A percentile compares a stretch with the other conserved stretches of the same genome.
These are phyloP conservation scores for Linnemannia exigua DNA, from an alignment of 192 early-diverging fungal species.

Conservation along the genomic window DNA sequence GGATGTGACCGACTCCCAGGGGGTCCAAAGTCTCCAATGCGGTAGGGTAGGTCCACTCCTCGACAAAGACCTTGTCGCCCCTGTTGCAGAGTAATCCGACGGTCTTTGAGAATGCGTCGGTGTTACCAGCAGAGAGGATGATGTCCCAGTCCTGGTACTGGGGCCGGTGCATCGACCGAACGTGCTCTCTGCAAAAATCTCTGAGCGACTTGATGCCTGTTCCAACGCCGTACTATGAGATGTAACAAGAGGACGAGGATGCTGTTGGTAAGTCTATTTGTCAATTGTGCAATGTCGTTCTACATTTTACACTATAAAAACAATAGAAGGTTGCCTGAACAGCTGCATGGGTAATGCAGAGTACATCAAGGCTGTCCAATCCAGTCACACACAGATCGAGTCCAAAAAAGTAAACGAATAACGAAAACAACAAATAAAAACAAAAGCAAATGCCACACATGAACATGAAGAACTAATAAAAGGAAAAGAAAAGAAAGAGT, in stretches of 20 bases:
- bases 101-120: constrained; percentile 72
- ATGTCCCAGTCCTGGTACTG: constrained; percentile 77
- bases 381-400: neutral
- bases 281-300: neutral
- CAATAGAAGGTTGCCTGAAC: neutral
- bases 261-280: neutral
- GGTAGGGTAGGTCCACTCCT: constrained; percentile 76
- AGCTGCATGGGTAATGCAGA: neutral
- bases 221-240: constrained; percentile 72
- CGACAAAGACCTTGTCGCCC: constrained; percentile 73
- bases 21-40: constrained; percentile 67
- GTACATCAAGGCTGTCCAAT: neutral
- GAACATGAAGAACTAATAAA: neutral
- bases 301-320: too few relatives aligned
- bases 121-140: constrained; percentile 72
- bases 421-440: neutral
- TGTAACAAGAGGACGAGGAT: neutral
- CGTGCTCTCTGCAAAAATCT: constrained; percentile 61
- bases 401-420: constrained; percentile 3
- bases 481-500: neutral
- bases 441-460: neutral
- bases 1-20: constrained; percentile 62
- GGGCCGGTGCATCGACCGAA: constrained; percentile 63
- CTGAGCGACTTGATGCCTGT: constrained; percentile 64
- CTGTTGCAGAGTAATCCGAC: constrained; percentile 66